Conservation (phyloP, 2,329 filamentous ascomycete species). For the Ophiognomonia clavigignenti-juglandacearum region DNA sequence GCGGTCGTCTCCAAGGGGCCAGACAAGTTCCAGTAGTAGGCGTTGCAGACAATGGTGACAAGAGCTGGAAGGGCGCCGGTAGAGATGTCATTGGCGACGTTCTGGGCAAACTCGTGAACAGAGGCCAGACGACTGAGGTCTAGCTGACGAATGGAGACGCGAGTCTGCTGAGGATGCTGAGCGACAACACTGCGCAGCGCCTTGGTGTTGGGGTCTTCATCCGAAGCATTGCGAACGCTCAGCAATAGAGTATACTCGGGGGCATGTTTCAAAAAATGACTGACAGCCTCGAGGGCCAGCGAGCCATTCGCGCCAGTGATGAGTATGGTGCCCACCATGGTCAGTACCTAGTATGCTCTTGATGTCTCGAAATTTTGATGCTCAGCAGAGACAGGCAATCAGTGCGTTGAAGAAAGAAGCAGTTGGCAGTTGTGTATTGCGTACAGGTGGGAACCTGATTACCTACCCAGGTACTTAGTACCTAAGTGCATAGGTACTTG, state of each 20-base stretch:
- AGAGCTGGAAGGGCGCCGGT: slow-evolving; percentile 26
- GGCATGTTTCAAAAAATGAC: slow-evolving; percentile 20
- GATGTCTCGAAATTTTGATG: too few relatives aligned
- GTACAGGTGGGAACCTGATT: too few relatives aligned
- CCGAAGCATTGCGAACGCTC: slow-evolving; percentile 28
- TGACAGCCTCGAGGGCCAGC: slow-evolving; percentile 30
- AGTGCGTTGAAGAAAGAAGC: too few relatives aligned
- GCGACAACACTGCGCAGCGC: slow-evolving; percentile 22
- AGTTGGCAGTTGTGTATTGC: too few relatives aligned
- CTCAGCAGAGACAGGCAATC: too few relatives aligned
- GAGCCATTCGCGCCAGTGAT: slow-evolving; percentile 36
- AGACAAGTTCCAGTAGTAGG: slow-evolving; percentile 32
- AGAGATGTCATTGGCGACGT: slow-evolving; percentile 24
- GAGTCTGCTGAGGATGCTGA: slow-evolving; percentile 36
- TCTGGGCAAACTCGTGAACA: slow-evolving; percentile 29
- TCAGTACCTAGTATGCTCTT: too few relatives aligned
- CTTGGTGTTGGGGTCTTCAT: slow-evolving; percentile 24
- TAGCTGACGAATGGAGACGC: slow-evolving; percentile 27
- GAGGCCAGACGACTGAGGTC: slow-evolving; percentile 29
- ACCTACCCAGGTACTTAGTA: too few relatives aligned
- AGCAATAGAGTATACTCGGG: slow-evolving; percentile 23
- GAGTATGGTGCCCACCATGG: slow-evolving; percentile 30
- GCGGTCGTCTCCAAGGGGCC: slow-evolving; percentile 26
- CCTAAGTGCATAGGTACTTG: too few relatives aligned
- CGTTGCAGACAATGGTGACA: slow-evolving; percentile 34